Evolutionary conservation across 306 rosid species (phyloP), one percentile per base, ranked within the genome.

Genomic region (Fragaria iinumae): DNA sequence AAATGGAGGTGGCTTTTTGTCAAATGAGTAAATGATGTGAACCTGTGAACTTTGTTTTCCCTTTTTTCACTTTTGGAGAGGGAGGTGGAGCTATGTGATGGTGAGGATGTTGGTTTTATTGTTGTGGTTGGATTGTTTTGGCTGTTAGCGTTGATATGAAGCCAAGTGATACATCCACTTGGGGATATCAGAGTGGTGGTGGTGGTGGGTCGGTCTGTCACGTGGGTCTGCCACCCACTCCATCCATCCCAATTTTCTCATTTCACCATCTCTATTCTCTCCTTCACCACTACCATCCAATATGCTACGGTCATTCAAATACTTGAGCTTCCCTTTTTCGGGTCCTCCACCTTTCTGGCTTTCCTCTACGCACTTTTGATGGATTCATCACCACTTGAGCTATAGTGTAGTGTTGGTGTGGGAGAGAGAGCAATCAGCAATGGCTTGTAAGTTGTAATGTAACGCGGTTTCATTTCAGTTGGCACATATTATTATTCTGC

Each of bases 61-160:
- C 75, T 14, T 74, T 52, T 76, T 67, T 77, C 49, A 47, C 71
- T 78, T 78, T 78, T 64, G 12, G 25, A 2, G 13, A 1, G 5
- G 76, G 78, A 67, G 81, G 44, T 74, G 78, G 78, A 62, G 81
- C 50, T 72, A 3, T 34, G 84, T 43, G 81, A 80, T 50, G 63
- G 87, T 82, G 86, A 73, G 84, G 52, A 50, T 67, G 84, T 73
- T 77, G 85, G 87, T 76, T 74, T 80, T 82, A 77, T 76, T 75
- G 83, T 6, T 83, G 86, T 87, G 79, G 84, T 77, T 74, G 86
- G 67, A 68, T 83, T 82, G 18, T 80, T 82, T 90, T 89, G 93
- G 96, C 86, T 77, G 93, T 88, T 92, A 83, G 99, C 99, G 88
- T 92, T 89, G 96, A 85, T 82, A 88, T 82, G 83, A 95, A 95